Evolutionary conservation across 495 filamentous ascomycete genomes (phyloP).

Genomic region (Penicilliopsis zonata): DNA sequence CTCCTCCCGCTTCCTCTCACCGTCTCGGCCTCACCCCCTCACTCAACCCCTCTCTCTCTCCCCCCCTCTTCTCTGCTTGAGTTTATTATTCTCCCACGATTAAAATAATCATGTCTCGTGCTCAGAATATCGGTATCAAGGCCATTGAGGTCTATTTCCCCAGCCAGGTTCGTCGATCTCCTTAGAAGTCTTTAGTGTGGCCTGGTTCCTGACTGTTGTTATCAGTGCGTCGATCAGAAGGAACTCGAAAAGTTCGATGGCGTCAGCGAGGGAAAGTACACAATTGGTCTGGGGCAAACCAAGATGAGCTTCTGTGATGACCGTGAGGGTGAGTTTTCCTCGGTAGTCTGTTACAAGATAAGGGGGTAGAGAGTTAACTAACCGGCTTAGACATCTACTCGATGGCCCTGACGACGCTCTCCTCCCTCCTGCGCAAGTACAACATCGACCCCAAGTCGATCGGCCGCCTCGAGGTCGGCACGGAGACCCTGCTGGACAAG

Average conservation of each 20-base stretch:
- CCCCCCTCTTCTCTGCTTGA: background rate
- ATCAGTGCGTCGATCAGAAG: slow-evolving; percentile 87
- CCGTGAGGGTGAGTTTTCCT: slow-evolving; percentile 76
- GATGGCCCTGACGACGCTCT: slow-evolving; percentile 76
- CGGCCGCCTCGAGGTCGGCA: slow-evolving; percentile 92
- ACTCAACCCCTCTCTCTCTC: background rate
- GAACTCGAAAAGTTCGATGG: slow-evolving; percentile 98
- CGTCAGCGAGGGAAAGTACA: slow-evolving; percentile 90
- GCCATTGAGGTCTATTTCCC: slow-evolving; percentile 99
- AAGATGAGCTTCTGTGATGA: slow-evolving; percentile 99
- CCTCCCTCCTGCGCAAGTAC: slow-evolving; percentile 86
- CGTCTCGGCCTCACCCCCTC: background rate
- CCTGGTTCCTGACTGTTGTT: slow-evolving; percentile 3
- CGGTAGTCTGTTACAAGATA: too few relatives aligned
- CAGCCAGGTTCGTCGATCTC: slow-evolving; percentile 53
- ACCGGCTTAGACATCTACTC: slow-evolving; percentile 83
- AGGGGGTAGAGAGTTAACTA: background rate
- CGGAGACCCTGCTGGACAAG: slow-evolving; percentile 97
- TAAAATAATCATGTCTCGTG: slow-evolving; percentile 86
- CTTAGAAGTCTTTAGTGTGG: background rate
- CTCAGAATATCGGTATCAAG: slow-evolving; percentile 98
- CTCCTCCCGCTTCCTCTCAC: background rate
- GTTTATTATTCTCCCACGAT: too few relatives aligned
- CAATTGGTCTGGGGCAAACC: slow-evolving; percentile 97
- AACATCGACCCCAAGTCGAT: slow-evolving; percentile 81